A percentile compares a stretch with the other conserved stretches of the same genome.
These are phyloP conservation scores for Talaromyces sp. DNA, from an alignment of 2,329 filamentous ascomycete species.

Conservation along the genomic window DNA sequence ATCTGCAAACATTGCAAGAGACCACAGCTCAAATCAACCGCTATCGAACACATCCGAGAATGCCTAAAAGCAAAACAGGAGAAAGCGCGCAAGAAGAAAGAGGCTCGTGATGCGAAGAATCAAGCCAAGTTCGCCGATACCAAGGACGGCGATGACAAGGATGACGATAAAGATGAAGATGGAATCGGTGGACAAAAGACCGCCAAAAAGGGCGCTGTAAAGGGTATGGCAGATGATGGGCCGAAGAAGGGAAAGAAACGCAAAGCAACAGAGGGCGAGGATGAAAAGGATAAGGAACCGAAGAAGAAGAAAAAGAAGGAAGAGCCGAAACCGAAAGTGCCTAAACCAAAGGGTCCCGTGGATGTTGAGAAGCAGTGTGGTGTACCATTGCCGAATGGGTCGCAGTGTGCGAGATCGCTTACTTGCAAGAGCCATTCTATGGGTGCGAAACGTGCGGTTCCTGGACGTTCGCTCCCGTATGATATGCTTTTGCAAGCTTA, in stretches of 20 bases:
- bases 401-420: conserved; percentile 80
- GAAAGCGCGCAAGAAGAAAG: conserved; percentile 74
- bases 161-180: conserved; percentile 46
- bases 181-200: conserved; percentile 61
- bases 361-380: conserved; percentile 94
- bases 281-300: conserved; percentile 79
- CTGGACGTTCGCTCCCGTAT: conserved; percentile 82
- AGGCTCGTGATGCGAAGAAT: conserved; percentile 68
- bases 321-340: conserved; percentile 76
- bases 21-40: conserved; percentile 71
- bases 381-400: conserved; percentile 79
- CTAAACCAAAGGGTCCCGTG: conserved; percentile 87
- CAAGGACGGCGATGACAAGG: conserved; percentile 47
- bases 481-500: conserved; percentile 87
- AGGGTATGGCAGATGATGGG: conserved; percentile 55
- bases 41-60: conserved; percentile 75
- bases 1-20: conserved; percentile 95
- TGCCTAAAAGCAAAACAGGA: conserved; percentile 84
- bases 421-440: conserved; percentile 96
- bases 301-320: conserved; percentile 96
- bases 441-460: conserved; percentile 87
- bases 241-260: conserved; percentile 71
- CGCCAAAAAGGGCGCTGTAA: conserved; percentile 59
- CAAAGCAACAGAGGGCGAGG: conserved; percentile 65
- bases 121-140: conserved; percentile 55